A percentile compares a stretch with the other conserved stretches of the same genome.
Conservation (phyloP, 73 alveolate genomes). For the Loxodes magnus region DNA sequence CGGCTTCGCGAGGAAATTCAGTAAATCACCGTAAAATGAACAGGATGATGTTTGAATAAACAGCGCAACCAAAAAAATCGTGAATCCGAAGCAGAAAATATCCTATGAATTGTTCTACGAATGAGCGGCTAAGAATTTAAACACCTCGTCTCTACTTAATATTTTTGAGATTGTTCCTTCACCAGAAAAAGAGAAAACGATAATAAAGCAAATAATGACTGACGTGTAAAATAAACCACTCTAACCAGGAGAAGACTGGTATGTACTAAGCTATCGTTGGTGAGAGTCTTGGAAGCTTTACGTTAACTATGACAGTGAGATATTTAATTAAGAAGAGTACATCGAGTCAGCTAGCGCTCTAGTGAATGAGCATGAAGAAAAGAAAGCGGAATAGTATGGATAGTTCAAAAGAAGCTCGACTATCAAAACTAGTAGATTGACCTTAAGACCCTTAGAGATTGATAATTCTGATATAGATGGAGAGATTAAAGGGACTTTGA, state of each 20-base stretch:
- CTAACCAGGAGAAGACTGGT: slow-evolving; percentile 9
- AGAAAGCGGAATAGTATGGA: too few relatives aligned
- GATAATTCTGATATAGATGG: slow-evolving; percentile 28
- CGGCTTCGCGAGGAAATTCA: neutral
- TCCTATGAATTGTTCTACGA: neutral
- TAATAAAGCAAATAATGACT: neutral
- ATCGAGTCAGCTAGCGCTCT: too few relatives aligned
- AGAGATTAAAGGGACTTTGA: slow-evolving; percentile 46
- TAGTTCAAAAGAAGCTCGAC: too few relatives aligned
- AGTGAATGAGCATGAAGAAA: too few relatives aligned
- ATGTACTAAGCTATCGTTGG: slow-evolving; percentile 28
- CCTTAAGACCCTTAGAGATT: slow-evolving; percentile 10
- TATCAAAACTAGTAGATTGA: too few relatives aligned
- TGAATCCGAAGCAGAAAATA: too few relatives aligned
- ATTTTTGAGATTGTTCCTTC: slow-evolving; percentile 8
- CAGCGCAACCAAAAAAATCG: too few relatives aligned
- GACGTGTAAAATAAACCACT: too few relatives aligned
- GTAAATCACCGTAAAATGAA: too few relatives aligned
- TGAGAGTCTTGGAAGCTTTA: slow-evolving; percentile 35
- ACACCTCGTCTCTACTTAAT: neutral
- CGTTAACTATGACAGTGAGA: slow-evolving; percentile 15
- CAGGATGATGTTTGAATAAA: too few relatives aligned
- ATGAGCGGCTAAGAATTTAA: slow-evolving; percentile 1
- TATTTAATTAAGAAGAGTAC: too few relatives aligned
- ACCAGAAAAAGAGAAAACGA: neutral